A percentile compares a stretch with the other conserved stretches of the same genome.
These are phyloP conservation scores for Ascochyta lentis DNA, from an alignment of 2,329 filamentous ascomycete species.

Conservation along the genomic window DNA sequence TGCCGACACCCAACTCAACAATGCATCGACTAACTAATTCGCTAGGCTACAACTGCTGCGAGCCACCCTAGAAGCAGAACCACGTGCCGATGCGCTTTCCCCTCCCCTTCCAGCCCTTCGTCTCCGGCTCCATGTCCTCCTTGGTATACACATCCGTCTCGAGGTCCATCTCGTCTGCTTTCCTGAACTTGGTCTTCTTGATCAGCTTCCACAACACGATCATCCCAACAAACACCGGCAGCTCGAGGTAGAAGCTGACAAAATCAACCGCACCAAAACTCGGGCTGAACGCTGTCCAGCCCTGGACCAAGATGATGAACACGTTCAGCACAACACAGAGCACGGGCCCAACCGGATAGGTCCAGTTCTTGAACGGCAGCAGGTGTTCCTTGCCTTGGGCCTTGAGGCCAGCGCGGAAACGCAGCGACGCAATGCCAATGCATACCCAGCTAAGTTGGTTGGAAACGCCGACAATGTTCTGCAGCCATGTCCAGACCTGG, in stretches of 20 bases:
- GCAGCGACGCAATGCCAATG: slow-evolving; percentile 64
- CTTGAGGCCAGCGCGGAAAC: slow-evolving; percentile 57
- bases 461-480: slow-evolving; percentile 68
- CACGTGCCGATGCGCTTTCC: slow-evolving; percentile 36
- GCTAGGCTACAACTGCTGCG: not conserved
- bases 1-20: not conserved
- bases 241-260: slow-evolving; percentile 57
- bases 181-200: slow-evolving; percentile 38
- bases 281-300: slow-evolving; percentile 60
- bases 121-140: slow-evolving; percentile 36
- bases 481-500: slow-evolving; percentile 66
- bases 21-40: not conserved
- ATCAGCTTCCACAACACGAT: slow-evolving; percentile 38
- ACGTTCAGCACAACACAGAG: slow-evolving; percentile 34
- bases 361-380: slow-evolving; percentile 64
- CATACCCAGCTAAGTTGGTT: slow-evolving; percentile 62
- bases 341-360: slow-evolving; percentile 60
- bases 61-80: slow-evolving; percentile 32
- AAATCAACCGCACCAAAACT: slow-evolving; percentile 55
- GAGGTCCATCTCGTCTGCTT: slow-evolving; percentile 36
- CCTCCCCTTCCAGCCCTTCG: slow-evolving; percentile 27
- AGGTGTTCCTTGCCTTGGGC: slow-evolving; percentile 57
- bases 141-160: slow-evolving; percentile 42
- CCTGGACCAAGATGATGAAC: slow-evolving; percentile 41
- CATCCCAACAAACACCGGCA: slow-evolving; percentile 40